Evolutionary conservation across 192 early-diverging fungal species (phyloP).

Genomic region (Phycomyces blakesleeanus): DNA sequence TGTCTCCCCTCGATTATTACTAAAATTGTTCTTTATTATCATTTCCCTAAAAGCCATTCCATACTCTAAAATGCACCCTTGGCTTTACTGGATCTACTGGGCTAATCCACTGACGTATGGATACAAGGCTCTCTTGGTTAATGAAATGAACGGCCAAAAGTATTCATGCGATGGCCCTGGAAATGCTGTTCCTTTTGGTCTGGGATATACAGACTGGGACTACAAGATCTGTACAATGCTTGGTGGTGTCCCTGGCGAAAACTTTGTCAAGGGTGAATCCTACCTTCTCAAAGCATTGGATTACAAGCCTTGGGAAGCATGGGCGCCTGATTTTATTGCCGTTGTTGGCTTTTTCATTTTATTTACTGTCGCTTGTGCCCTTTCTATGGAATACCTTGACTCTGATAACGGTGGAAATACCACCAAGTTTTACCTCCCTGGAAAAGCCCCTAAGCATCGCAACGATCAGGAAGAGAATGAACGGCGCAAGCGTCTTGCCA

Average conservation of each 20-base stretch:
- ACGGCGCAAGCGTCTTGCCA: slow-evolving; percentile 5
- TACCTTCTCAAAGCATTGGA: slow-evolving; percentile 54
- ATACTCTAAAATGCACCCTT: slow-evolving; percentile 55
- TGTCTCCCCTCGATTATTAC: no score
- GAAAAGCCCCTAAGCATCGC: slow-evolving; percentile 25
- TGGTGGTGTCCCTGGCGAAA: slow-evolving; percentile 51
- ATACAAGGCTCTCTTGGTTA: slow-evolving; percentile 55
- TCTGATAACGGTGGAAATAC: slow-evolving; percentile 50
- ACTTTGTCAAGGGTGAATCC: slow-evolving; percentile 55
- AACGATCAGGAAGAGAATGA: slow-evolving; percentile 35
- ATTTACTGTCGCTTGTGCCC: slow-evolving; percentile 39
- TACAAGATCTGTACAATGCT: slow-evolving; percentile 60
- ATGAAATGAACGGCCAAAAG: slow-evolving; percentile 55
- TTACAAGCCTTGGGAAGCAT: slow-evolving; percentile 55
- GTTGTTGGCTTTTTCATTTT: slow-evolving; percentile 47
- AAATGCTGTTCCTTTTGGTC: slow-evolving; percentile 27
- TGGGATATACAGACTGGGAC: slow-evolving; percentile 39
- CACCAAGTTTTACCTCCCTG: slow-evolving; percentile 48
- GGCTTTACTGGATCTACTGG: slow-evolving; percentile 62
- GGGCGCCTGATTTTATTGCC: slow-evolving; percentile 54
- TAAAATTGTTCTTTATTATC: neutral
- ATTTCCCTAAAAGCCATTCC: slow-evolving; percentile 34
- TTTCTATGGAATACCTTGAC: slow-evolving; percentile 62
- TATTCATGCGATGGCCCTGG: slow-evolving; percentile 39
- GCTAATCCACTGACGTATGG: slow-evolving; percentile 61